phyloP scores from a whole-genome alignment of 164 flowering plant genomes.

The Pachysandra terminalis region DNA sequence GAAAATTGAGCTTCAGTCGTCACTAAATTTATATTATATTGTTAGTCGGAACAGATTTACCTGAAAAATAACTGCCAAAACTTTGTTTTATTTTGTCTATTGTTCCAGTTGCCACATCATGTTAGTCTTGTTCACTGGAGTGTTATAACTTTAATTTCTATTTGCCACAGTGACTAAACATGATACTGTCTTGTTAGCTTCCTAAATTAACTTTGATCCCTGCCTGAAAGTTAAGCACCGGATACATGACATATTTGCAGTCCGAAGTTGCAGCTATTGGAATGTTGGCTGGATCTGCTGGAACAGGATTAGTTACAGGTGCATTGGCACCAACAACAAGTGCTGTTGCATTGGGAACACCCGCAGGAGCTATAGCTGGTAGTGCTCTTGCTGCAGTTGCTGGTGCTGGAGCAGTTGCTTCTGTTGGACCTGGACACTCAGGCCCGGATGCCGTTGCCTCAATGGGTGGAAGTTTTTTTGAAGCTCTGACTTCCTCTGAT shows the following conservation, averaged over 20 bases:
- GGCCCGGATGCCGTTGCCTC: conserved; percentile 49
- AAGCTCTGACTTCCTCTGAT: conserved; percentile 70
- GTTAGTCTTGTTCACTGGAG: too few species aligned
- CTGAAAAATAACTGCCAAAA: too few species aligned
- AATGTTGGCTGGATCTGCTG: conserved; percentile 8
- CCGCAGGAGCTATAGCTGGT: conserved; percentile 10
- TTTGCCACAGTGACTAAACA: too few species aligned
- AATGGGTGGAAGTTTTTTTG: conserved; percentile 73
- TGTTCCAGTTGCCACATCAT: too few species aligned
- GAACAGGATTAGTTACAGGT: neutral
- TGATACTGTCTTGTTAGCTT: too few species aligned
- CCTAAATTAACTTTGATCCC: too few species aligned
- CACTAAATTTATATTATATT: too few species aligned
- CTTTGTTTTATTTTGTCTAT: too few species aligned
- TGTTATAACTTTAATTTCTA: too few species aligned
- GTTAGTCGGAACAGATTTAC: too few species aligned
- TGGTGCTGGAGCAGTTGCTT: conserved; percentile 31
- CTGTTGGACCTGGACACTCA: conserved; percentile 26
- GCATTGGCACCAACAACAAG: neutral
- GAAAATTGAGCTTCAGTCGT: too few species aligned
- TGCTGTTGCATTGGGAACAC: neutral
- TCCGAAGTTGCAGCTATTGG: conserved; percentile 45
- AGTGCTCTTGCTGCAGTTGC: conserved; percentile 36
- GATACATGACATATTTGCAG: conserved; percentile 32
- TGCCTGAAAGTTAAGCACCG: too few species aligned